phyloP scores from a whole-genome alignment of 768 basidiomycete species.

The Tricholoma furcatifolium region DNA sequence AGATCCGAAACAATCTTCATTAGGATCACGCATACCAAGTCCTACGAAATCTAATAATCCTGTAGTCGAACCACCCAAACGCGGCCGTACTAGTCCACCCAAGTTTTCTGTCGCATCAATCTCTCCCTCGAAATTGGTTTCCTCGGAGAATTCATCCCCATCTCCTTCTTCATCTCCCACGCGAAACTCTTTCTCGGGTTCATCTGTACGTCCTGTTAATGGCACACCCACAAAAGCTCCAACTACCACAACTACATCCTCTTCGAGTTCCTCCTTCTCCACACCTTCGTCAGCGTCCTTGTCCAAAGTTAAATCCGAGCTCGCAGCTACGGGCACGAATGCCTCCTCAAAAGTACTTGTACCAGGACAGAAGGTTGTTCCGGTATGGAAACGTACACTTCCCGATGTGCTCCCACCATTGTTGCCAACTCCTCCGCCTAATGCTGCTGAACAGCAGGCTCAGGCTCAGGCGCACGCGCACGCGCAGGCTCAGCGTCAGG shows the following conservation, averaged over 20 bases:
- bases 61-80: slow-evolving; percentile 7
- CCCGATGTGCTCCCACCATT: slow-evolving; percentile 25
- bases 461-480: slow-evolving; percentile 6
- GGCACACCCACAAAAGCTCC: background rate
- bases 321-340: slow-evolving; percentile 1
- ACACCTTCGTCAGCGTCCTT: slow-evolving; percentile 5
- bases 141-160: slow-evolving; percentile 12
- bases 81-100: slow-evolving; percentile 22
- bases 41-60: slow-evolving; percentile 5
- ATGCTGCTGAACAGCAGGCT: slow-evolving; percentile 11
- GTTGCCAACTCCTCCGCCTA: slow-evolving; percentile 23
- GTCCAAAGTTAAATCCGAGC: slow-evolving; percentile 12
- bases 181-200: slow-evolving; percentile 13
- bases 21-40: slow-evolving; percentile 9
- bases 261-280: background rate
- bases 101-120: slow-evolving; percentile 19
- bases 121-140: slow-evolving; percentile 15
- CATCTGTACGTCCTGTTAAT: slow-evolving; percentile 11
- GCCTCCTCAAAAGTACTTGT: slow-evolving; percentile 5
- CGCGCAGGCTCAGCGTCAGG: slow-evolving; percentile 7
- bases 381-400: slow-evolving; percentile 42
- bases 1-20: background rate
- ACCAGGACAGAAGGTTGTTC: slow-evolving; percentile 32
- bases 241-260: background rate
- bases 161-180: slow-evolving; percentile 15